These are phyloP conservation scores for Glonium stellatum DNA, from an alignment of 495 filamentous ascomycete species.

Conservation along the genomic window DNA sequence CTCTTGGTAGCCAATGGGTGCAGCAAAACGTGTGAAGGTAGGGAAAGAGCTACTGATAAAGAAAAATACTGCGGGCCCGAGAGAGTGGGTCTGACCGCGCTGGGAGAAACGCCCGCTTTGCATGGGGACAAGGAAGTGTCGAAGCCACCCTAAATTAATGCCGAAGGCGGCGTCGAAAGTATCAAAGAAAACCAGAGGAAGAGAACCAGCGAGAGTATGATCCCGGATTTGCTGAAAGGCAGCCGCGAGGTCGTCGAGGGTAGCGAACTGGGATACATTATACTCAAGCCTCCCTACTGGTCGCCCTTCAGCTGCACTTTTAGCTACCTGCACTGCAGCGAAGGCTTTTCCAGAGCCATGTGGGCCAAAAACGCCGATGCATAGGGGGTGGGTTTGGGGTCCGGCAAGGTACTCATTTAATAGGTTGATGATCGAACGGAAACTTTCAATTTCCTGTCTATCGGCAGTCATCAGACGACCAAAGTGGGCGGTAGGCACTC, in stretches of 20 bases:
- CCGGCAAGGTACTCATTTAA: slow-evolving; percentile 15
- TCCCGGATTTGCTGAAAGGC: slow-evolving; percentile 14
- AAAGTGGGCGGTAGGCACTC: slow-evolving; percentile 16
- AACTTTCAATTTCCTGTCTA: slow-evolving; percentile 21
- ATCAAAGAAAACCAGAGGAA: slow-evolving; percentile 22
- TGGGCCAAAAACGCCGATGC: slow-evolving; percentile 19
- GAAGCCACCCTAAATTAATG: background rate
- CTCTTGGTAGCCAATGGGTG: background rate
- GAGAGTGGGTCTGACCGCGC: slow-evolving; percentile 7
- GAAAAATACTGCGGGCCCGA: slow-evolving; percentile 17
- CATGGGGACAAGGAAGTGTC: slow-evolving; percentile 16
- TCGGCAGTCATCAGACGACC: slow-evolving; percentile 15
- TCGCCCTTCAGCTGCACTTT: slow-evolving; percentile 1
- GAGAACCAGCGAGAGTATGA: slow-evolving; percentile 4
- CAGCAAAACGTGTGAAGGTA: background rate
- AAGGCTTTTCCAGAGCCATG: slow-evolving; percentile 26
- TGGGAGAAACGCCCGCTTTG: slow-evolving; percentile 21
- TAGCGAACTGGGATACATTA: slow-evolving; percentile 7
- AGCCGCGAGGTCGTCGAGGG: background rate
- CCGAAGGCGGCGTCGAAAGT: slow-evolving; percentile 16
- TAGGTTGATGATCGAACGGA: slow-evolving; percentile 16
- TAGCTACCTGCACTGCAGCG: slow-evolving; percentile 9
- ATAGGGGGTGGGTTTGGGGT: slow-evolving; percentile 9
- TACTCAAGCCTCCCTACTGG: slow-evolving; percentile 12
- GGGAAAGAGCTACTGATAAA: slow-evolving; percentile 16